Evolutionary conservation across 176 grass and related monocot genomes (phyloP), one percentile per base, ranked within the genome.

Genomic region (Oryza meridionalis): DNA sequence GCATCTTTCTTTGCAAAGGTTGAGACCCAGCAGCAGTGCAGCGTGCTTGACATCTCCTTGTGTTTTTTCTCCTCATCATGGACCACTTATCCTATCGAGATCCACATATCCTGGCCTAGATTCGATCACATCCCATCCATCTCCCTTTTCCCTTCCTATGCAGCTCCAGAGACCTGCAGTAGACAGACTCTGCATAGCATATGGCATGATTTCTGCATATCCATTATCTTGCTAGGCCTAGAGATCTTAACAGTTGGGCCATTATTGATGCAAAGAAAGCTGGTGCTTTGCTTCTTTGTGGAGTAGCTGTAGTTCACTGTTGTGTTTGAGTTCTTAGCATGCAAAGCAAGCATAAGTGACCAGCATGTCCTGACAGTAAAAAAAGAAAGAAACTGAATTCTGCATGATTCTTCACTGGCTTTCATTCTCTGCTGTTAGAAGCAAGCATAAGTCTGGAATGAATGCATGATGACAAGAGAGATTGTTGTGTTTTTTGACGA

Each of bases 41-140:
- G 25, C 22, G 24, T 43, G 35, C 6, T 38, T 14, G 33, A 26
- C 7, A 27, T 27, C 69, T 19, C 7, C 46, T 51, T n/a, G 31
- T 15, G 32, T 37, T 40, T 59, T 58, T 63, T 37, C 35, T 37
- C 35, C 21, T 24, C 9, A 6, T 63, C 42, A 29, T 14, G 78
- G 85, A 14, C 85, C 87, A 79, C 69, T 58, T 65, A 72, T 84
- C 86, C 44, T 72, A 70, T 9, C 73, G n/a, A 66, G 73, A 78
- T 73, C 81, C 76, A 84, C 70, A 84, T 73, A 84, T 70, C 87
- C 64, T 33, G 51, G 69, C 42, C 47, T 44, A 25, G 87, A 84
- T 80, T 62, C 75, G 37, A 27, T 22, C 69, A 11, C 61, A 45
- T 32, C 44, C 32, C 22, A 15, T 59, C n/a, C n/a, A 66, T 1